These are phyloP conservation scores for Clitopilus hobsonii DNA, from an alignment of 768 basidiomycete species.

Conservation along the genomic window DNA sequence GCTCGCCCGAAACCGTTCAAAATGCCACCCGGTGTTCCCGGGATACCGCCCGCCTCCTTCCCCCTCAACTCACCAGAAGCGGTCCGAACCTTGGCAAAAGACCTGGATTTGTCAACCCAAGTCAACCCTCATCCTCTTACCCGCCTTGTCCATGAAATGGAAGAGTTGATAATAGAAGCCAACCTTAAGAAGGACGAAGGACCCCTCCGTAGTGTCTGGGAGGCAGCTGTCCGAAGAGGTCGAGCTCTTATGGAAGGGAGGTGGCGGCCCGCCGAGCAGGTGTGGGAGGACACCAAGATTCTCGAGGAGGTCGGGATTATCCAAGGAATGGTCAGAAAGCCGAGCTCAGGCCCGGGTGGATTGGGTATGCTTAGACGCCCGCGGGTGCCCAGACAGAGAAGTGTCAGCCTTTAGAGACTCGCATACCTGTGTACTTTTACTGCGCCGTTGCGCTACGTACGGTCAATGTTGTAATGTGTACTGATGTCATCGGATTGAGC, in stretches of 20 bases:
- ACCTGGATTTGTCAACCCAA: neutral
- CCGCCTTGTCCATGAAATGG: constrained; percentile 51
- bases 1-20: constrained; percentile 32
- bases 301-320: neutral
- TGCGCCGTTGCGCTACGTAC: too few species aligned
- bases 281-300: neutral
- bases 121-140: constrained; percentile 27
- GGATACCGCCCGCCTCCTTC: constrained; percentile 7
- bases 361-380: neutral
- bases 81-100: neutral
- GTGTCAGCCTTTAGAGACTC: neutral
- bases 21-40: constrained; percentile 7
- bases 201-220: constrained; percentile 53
- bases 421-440: neutral
- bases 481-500: neutral
- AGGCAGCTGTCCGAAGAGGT: constrained; percentile 23
- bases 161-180: constrained; percentile 60
- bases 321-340: neutral
- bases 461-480: neutral
- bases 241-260: neutral
- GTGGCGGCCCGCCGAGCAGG: neutral
- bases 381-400: neutral
- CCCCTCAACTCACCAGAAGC: neutral
- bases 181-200: constrained; percentile 56
- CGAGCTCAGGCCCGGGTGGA: neutral